Conservation (phyloP, 2,329 filamentous ascomycete species). For the Lomentospora prolificans region DNA sequence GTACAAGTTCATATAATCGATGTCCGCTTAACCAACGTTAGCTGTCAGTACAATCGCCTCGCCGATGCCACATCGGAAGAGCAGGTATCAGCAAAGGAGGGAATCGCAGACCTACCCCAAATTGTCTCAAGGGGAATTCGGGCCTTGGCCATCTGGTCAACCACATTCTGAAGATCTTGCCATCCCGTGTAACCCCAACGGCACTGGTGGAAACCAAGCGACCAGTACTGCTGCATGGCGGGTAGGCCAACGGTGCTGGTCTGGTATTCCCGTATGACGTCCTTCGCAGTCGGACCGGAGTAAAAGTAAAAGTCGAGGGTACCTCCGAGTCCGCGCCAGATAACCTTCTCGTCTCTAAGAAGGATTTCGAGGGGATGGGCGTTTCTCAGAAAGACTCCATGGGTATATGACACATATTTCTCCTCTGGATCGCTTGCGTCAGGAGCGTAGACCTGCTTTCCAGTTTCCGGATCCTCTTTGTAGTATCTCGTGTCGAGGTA, state of each 20-base stretch:
- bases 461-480: constrained; percentile 36
- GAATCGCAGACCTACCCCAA: constrained; percentile 36
- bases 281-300: constrained; percentile 57
- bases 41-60: too few relatives aligned
- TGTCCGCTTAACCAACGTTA: constrained; percentile 47
- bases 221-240: constrained; percentile 72
- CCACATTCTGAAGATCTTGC: constrained; percentile 54
- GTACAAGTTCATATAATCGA: constrained; percentile 55
- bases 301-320: constrained; percentile 74
- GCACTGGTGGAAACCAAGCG: constrained; percentile 75
- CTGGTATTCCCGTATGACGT: constrained; percentile 64
- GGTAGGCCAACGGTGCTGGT: constrained; percentile 57
- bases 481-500: constrained; percentile 75
- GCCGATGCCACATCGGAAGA: neutral
- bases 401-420: constrained; percentile 57
- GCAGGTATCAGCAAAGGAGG: neutral
- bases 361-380: constrained; percentile 67
- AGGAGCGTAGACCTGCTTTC: constrained; percentile 37
- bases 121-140: constrained; percentile 64
- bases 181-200: constrained; percentile 66
- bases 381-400: constrained; percentile 71
- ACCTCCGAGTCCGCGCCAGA: constrained; percentile 67
- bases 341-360: constrained; percentile 52
- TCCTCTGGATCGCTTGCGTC: constrained; percentile 36
- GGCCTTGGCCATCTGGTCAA: constrained; percentile 54